These are phyloP conservation scores for Fonsecaea nubica DNA, from an alignment of 2,329 filamentous ascomycete genomes.

Conservation along the genomic window DNA sequence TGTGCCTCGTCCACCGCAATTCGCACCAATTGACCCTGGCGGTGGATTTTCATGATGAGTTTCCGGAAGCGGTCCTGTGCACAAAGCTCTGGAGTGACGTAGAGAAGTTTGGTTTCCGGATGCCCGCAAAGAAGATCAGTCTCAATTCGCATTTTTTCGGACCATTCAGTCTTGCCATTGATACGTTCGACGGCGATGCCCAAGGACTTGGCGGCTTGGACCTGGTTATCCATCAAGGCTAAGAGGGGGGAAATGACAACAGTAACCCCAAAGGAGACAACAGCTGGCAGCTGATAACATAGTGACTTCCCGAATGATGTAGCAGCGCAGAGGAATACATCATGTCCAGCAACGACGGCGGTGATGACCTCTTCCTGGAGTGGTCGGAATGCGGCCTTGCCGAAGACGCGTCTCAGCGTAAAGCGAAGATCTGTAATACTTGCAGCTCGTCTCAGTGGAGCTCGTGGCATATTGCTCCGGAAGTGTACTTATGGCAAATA, in stretches of 20 bases:
- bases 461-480: constrained; percentile 16
- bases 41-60: constrained; percentile 73
- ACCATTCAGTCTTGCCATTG: constrained; percentile 76
- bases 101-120: constrained; percentile 80
- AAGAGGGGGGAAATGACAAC: constrained; percentile 89
- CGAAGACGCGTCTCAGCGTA: constrained; percentile 74
- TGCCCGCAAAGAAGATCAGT: constrained; percentile 87
- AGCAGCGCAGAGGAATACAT: constrained; percentile 88
- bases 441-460: constrained; percentile 17
- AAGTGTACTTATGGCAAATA: neutral
- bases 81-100: constrained; percentile 92
- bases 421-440: constrained; percentile 69
- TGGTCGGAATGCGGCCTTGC: constrained; percentile 77
- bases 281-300: constrained; percentile 89
- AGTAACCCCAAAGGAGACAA: constrained; percentile 86
- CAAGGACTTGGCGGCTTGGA: constrained; percentile 75
- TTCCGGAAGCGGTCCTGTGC: constrained; percentile 77
- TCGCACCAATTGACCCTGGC: constrained; percentile 82
- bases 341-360: constrained; percentile 78
- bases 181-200: constrained; percentile 83
- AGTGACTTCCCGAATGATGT: constrained; percentile 84
- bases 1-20: constrained; percentile 94
- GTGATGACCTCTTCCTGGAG: constrained; percentile 86
- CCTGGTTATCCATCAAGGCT: constrained; percentile 95
- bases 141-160: constrained; percentile 72